Conservation (phyloP, 331 rosid genomes). For the Rosa hybrid region DNA sequence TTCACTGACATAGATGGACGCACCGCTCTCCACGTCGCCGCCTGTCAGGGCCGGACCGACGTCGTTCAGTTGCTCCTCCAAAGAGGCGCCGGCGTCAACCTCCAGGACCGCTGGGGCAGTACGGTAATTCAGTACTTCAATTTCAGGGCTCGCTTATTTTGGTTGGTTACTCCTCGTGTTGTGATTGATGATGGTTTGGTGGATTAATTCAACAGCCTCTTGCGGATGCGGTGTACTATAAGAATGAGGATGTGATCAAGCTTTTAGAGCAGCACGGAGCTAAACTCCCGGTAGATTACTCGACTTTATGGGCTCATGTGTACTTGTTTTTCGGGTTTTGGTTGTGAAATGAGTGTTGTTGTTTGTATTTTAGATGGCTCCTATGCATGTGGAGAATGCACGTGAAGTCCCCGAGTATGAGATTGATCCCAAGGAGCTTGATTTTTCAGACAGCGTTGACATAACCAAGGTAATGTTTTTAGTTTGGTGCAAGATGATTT, state of each 20-base stretch:
- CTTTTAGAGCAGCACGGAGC: constrained; percentile 89
- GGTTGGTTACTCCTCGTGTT: too few species aligned
- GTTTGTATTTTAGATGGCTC: constrained; percentile 58
- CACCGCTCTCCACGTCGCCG: constrained; percentile 85
- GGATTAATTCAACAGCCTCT: constrained; percentile 70
- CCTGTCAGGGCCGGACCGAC: constrained; percentile 70
- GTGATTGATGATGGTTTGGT: background rate
- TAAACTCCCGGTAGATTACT: constrained; percentile 54
- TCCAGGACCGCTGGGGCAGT: constrained; percentile 87
- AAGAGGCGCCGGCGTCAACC: constrained; percentile 58
- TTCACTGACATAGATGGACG: constrained; percentile 80
- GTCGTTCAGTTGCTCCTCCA: constrained; percentile 64
- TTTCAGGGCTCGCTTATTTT: too few species aligned
- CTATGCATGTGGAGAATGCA: constrained; percentile 76
- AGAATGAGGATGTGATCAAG: constrained; percentile 68
- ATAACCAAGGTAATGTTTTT: constrained; percentile 65
- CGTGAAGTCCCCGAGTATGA: constrained; percentile 90
- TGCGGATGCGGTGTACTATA: constrained; percentile 86
- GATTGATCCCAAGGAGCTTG: constrained; percentile 78
- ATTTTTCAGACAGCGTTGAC: constrained; percentile 68
- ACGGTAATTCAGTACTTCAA: constrained; percentile 42
- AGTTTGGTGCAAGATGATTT: background rate
- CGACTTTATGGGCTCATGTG: background rate
- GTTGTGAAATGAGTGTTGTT: constrained; percentile 6
- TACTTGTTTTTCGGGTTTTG: background rate